These are phyloP conservation scores for Spongispora temasekensis DNA, from an alignment of 1,284 basidiomycete species.

Conservation along the genomic window DNA sequence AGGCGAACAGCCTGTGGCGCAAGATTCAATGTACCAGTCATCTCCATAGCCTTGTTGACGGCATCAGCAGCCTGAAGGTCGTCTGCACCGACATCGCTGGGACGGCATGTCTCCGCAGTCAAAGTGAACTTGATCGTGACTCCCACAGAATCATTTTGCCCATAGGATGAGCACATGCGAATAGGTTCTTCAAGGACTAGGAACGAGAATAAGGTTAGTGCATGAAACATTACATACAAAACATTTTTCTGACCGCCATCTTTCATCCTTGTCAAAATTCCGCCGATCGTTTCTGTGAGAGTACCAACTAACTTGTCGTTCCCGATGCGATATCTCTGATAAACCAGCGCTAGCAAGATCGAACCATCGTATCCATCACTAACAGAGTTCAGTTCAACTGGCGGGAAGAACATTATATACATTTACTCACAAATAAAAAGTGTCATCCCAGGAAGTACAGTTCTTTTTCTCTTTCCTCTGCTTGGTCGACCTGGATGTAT, in stretches of 20 bases:
- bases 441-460: constrained; percentile 14
- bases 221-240: not conserved
- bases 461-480: constrained; percentile 9
- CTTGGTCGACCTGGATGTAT: constrained; percentile 13
- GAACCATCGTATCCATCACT: constrained; percentile 19
- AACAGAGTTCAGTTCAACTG: not conserved
- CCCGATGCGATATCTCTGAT: constrained; percentile 6
- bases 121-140: constrained; percentile 20
- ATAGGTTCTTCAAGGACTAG: constrained; percentile 21
- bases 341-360: constrained; percentile 12
- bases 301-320: constrained; percentile 12
- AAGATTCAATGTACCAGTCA: not conserved
- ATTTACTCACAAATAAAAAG: constrained; percentile 22
- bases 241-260: constrained; percentile 18
- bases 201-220: constrained; percentile 1
- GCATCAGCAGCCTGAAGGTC: constrained; percentile 19
- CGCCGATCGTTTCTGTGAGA: constrained; percentile 11
- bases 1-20: not conserved
- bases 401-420: not conserved
- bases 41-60: constrained; percentile 6
- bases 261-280: constrained; percentile 11
- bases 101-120: not conserved
- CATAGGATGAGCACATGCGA: not conserved
- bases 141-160: not conserved
- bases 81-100: not conserved